phyloP scores from a whole-genome alignment of 768 basidiomycete genomes.

The Paxillus involutus region DNA sequence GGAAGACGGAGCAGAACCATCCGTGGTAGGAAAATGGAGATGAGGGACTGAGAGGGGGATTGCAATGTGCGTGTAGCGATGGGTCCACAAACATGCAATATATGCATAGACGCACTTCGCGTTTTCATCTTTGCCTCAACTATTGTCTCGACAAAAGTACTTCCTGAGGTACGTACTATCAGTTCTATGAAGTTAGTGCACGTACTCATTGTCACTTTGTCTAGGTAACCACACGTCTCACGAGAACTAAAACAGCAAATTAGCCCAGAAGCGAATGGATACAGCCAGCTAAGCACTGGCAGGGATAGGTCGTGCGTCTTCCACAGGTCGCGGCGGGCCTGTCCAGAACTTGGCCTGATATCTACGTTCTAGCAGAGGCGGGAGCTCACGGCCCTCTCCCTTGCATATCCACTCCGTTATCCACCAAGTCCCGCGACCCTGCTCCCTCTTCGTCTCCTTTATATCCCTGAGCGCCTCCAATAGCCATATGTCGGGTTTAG shows the following conservation, averaged over 20 bases:
- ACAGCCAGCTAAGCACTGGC: conserved; percentile 6
- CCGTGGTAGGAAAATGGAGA: no score
- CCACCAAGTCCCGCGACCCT: conserved; percentile 29
- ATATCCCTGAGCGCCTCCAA: conserved; percentile 36
- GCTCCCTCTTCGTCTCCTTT: conserved; percentile 30
- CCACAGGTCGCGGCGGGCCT: not conserved
- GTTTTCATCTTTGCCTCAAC: no score
- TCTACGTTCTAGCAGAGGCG: conserved; percentile 16
- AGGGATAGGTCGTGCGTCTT: conserved; percentile 1
- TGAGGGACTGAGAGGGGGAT: no score
- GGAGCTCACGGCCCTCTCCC: conserved; percentile 22
- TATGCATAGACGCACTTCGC: no score
- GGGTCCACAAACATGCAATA: no score
- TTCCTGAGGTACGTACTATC: no score
- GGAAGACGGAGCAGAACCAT: no score
- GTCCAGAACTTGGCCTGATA: conserved; percentile 8
- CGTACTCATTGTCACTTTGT: no score
- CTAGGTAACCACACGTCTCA: no score
- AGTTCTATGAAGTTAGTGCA: no score
- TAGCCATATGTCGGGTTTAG: conserved; percentile 39
- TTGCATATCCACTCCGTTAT: conserved; percentile 25
- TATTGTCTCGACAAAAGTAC: no score
- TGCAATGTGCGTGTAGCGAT: no score
- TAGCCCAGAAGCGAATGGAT: conserved; percentile 3
- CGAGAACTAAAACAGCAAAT: not conserved